Conservation (phyloP, 2,329 filamentous ascomycete genomes). For the Xylaria polymorpha region DNA sequence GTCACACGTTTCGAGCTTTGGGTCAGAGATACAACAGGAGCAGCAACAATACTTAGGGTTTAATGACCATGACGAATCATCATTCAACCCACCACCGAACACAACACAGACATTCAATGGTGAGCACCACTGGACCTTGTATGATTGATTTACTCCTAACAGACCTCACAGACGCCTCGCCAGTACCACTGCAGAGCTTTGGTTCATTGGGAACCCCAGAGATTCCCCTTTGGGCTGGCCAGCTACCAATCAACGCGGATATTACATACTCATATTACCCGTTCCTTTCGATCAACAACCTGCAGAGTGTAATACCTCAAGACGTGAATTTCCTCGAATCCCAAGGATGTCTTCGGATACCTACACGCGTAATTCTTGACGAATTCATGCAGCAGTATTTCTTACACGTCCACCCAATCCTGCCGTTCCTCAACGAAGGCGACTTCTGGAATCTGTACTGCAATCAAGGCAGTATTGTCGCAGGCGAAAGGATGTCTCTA, state of each 20-base stretch:
- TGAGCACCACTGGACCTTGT: conserved; percentile 22
- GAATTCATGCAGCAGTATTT: conserved; percentile 63
- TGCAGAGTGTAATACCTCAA: conserved; percentile 56
- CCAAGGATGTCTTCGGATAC: conserved; percentile 60
- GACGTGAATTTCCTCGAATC: conserved; percentile 60
- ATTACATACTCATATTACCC: conserved; percentile 59
- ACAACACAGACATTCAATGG: conserved; percentile 38
- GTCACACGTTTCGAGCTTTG: conserved; percentile 29
- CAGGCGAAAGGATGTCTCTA: conserved; percentile 53
- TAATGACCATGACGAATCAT: conserved; percentile 32
- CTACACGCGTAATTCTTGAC: conserved; percentile 55
- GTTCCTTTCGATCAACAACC: conserved; percentile 55
- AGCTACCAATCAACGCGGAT: conserved; percentile 49
- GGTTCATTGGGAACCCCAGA: conserved; percentile 40
- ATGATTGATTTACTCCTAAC: conserved; percentile 1
- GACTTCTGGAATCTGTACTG: conserved; percentile 61
- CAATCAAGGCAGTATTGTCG: conserved; percentile 39
- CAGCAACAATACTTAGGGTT: conserved; percentile 31
- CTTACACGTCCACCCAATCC: conserved; percentile 58
- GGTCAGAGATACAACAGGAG: conserved; percentile 30
- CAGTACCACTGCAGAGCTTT: conserved; percentile 41
- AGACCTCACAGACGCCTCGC: conserved; percentile 19
- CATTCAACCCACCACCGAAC: conserved; percentile 36
- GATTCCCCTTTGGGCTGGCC: conserved; percentile 45
- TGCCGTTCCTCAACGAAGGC: conserved; percentile 59